Conservation (phyloP, 257 asterid genomes). For the Przewalskia tangutica region DNA sequence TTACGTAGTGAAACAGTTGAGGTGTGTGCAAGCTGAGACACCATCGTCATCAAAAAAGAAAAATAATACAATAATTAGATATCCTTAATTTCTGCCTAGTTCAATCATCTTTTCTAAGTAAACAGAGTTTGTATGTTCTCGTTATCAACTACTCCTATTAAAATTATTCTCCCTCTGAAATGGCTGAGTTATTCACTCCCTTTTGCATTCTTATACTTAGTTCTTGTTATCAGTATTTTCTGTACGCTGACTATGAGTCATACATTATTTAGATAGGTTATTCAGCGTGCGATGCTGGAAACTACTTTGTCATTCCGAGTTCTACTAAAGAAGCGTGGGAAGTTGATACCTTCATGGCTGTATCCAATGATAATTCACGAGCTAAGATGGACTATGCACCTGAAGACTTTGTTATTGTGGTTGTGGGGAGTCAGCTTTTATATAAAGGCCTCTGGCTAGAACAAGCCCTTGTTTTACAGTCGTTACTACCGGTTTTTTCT, state of each 20-base stretch:
- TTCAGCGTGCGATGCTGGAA: conserved; percentile 77
- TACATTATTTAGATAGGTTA: conserved; percentile 56
- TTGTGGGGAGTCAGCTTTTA: conserved; percentile 66
- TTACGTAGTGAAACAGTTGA: not conserved
- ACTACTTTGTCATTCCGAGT: conserved; percentile 84
- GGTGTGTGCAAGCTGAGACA: not conserved
- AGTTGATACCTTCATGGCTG: conserved; percentile 31
- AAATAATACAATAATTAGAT: not conserved
- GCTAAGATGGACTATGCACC: conserved; percentile 26
- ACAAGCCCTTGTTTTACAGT: conserved; percentile 73
- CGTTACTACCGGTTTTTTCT: conserved; percentile 47
- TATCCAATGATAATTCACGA: conserved; percentile 19
- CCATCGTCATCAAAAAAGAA: not conserved
- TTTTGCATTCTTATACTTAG: not conserved
- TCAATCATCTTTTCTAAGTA: not conserved
- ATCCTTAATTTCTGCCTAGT: not conserved
- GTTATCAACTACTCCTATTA: not conserved
- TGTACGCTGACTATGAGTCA: not conserved
- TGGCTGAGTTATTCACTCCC: not conserved
- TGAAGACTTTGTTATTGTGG: conserved; percentile 45
- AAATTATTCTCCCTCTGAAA: not conserved
- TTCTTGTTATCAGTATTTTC: not conserved
- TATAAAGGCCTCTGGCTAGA: conserved; percentile 87
- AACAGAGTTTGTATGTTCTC: not conserved
- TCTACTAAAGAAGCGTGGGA: conserved; percentile 64